These are phyloP conservation scores for Sclerotinia trifoliorum DNA, from an alignment of 2,329 filamentous ascomycete species.

Conservation along the genomic window DNA sequence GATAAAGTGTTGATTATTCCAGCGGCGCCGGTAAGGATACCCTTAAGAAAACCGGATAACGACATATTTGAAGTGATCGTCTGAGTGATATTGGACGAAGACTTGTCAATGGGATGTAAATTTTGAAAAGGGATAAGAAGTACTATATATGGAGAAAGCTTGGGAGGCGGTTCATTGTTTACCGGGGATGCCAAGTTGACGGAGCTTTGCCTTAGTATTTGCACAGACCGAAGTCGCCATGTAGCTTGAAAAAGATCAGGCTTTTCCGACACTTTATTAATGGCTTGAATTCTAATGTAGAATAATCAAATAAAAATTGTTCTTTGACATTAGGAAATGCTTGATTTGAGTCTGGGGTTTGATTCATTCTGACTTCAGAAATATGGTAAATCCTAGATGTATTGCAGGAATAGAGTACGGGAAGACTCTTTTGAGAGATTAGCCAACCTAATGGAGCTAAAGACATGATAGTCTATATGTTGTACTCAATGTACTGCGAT, in stretches of 20 bases:
- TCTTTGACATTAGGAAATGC: not conserved
- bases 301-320: not conserved
- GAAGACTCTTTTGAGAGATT: not conserved
- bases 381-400: not conserved
- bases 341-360: not conserved
- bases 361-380: not conserved
- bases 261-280: not conserved
- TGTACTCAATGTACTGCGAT: not conserved
- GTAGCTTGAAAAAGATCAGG: conserved; percentile 6
- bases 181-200: not conserved
- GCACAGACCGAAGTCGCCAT: not conserved
- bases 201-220: conserved; percentile 4
- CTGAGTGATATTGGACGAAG: not conserved
- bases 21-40: not conserved
- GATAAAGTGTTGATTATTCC: not conserved
- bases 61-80: conserved; percentile 1
- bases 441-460: not conserved
- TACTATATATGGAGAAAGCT: conserved; percentile 9
- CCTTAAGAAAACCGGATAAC: not conserved
- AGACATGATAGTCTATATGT: not conserved
- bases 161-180: not conserved
- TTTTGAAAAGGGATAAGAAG: not conserved
- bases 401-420: not conserved
- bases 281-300: not conserved
- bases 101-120: not conserved